Evolutionary conservation across 176 grass and related monocot genomes (phyloP), one percentile per base, ranked within the genome.

Genomic region (Elymus sibiricus): DNA sequence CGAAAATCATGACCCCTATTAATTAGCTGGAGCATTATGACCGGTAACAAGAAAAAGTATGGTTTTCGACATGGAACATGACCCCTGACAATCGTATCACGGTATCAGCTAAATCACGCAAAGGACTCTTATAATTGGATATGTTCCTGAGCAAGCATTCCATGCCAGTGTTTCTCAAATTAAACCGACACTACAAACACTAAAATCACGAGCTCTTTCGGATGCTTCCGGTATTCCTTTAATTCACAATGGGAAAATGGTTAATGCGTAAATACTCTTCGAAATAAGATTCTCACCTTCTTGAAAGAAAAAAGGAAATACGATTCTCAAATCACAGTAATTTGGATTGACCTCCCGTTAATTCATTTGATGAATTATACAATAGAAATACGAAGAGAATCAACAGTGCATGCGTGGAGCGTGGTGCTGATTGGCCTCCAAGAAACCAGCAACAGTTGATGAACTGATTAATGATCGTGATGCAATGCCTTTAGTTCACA

Each of bases 381-480:
- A 0, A 0, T 1, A 53, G 19, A 21, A 58, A 59, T 71, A 71
- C 9, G 39, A 82, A 47, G 24, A 44, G 5, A 80, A 29, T 53
- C n/a, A n/a, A n/a, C n/a, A n/a, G n/a, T n/a, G n/a, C n/a, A n/a
- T n/a, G n/a, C n/a, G n/a, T n/a, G n/a, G n/a, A n/a, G n/a, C n/a
- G n/a, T n/a, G 51, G 15, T 31, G 64, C 25, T 85, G 77, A 70
- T 77, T 89, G 83, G 83, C 61, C 77, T 82, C 88, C 73, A 90
- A 64, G 79, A 83, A 82, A 90, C 79, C 6, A 56, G 64, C 53
- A 78, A 32, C 14, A 53, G 34, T 11, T 19, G 19, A 31, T 7
- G 26, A 49, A 76, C 17, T 6, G 27, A 31, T 0, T 9, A 49
- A 9, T 40, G 24, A 37, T 44, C 11, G 40, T 59, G 83, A 81